Base-by-base conservation (phyloP, 768 basidiomycete species). In the Boletus rex-veris region DNA sequence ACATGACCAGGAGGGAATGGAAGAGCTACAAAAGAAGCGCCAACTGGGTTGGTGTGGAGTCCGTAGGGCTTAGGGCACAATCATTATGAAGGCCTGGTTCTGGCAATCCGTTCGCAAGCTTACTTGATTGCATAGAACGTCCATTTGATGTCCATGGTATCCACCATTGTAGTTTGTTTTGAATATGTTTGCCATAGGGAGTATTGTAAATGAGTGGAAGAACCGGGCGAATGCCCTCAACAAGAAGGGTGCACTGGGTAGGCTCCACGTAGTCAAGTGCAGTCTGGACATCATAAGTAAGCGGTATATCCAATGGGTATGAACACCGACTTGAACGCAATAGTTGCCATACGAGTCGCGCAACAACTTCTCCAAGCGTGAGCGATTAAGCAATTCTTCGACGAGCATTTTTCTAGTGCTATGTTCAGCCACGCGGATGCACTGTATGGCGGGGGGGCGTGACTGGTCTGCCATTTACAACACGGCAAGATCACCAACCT, bases 311-410 rank as follows among this genome's bases (percentile, higher is more conserved):
- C 28, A 26, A 38, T 31, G 21, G 44, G 58, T 10, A 31, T 26
- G 11, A 43, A 41, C 33, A 69, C 78, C 48, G 30, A 88, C 89
- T 78, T 92, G 89, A 51, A 96, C 92, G 60, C 93, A 95, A 64
- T 96, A 96, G 72, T 96, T 96, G 63, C 92, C 93, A 65, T 93
- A 98, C 19, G 93, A 97, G 68, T 99, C 97, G 4, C 96, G 85
- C 57, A 99, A 76, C 45, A 99, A 77, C 71, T 98, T 98, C 74
- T 99, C 97, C 39, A 99, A 77, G 53, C 96, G 85, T 45, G 90
- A 88, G 54, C 95, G 90, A 72, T 98, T 97, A 53, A 98, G 79
- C 45, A 98, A 77, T 71, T 99, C 97, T 58, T 93, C 92, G 54
- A 99, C 95, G 54, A 99, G 80, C 66, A 92, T 81, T 74, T 97